Base-by-base conservation (phyloP, 257 asterid genomes). In the Lavandula angustifolia region DNA sequence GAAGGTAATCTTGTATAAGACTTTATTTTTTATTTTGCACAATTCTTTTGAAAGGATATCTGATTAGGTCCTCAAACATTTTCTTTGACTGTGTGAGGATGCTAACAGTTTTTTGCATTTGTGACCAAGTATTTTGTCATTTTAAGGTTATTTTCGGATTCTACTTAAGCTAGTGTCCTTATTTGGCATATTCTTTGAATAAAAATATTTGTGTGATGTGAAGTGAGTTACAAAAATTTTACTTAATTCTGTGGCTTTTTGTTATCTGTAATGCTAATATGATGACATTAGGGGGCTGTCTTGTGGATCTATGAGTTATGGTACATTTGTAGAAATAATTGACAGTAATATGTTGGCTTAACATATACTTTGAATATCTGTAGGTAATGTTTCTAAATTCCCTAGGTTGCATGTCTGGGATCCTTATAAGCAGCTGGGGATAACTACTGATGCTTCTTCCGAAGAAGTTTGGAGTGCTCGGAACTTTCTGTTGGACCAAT, bases 381-480 rank as follows among this genome's bases (percentile, higher is more conserved):
- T 68, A 87, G 97, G 97, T 63, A 75, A 67, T 44, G 16, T 78
- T 51, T 50, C 81, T 0, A 85, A 76, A 65, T 94, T 87, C 69
- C 76, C 92, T 34, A 77, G 99, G 54, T n/a, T 76, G 32, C 75
- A 78, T 56, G 91, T 84, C 29, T 94, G 99, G 97, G 85, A 90
- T 74, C 99, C 99, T 22, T 94, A 83, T 69, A 94, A 86, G 82
- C 87, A 97, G 37, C 81, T 94, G 61, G 99, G 99, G 51, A 67
- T 94, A 80, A 71, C 63, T 52, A 78, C 76, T 38, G 89, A 89
- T 79, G 99, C 97, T 49, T 84, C 96, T 2, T 94, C 87, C 67
- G 97, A 90, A 72, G 99, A 94, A 84, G 78, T 94, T 68, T 94
- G 99, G 99, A 81, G 92, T 72, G 88, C 97, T 65, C 89, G 95